Evolutionary conservation across 2,329 filamentous ascomycete genomes (phyloP).

Genomic region (Bipolaris victoriae): DNA sequence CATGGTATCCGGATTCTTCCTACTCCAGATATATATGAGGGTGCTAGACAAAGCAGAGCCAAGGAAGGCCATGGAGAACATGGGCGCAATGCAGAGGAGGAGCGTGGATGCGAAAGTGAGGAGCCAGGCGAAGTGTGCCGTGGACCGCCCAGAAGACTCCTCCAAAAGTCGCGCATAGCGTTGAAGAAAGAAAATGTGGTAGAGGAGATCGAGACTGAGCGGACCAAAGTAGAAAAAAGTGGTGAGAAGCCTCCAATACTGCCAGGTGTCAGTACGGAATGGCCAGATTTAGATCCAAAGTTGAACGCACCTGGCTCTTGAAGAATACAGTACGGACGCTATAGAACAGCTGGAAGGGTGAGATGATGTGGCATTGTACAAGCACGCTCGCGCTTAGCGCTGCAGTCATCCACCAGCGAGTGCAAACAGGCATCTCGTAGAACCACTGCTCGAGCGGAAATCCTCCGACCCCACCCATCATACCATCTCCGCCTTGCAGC

Average conservation of each 20-base stretch:
- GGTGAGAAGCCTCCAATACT: slow-evolving; percentile 97
- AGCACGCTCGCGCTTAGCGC: slow-evolving; percentile 86
- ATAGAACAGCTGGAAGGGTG: slow-evolving; percentile 95
- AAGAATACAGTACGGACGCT: slow-evolving; percentile 90
- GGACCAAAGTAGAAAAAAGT: slow-evolving; percentile 98
- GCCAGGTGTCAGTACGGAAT: slow-evolving; percentile 13
- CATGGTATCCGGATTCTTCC: slow-evolving; percentile 88
- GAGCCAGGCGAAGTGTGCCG: slow-evolving; percentile 94
- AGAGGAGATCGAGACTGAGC: slow-evolving; percentile 89
- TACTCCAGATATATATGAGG: slow-evolving; percentile 96
- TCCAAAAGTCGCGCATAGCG: slow-evolving; percentile 94
- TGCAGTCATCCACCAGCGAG: slow-evolving; percentile 94
- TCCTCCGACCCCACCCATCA: slow-evolving; percentile 62
- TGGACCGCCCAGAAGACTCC: slow-evolving; percentile 88
- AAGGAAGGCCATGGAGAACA: slow-evolving; percentile 90
- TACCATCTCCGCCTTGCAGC: slow-evolving; percentile 50
- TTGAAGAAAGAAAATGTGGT: slow-evolving; percentile 98
- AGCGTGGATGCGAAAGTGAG: slow-evolving; percentile 82
- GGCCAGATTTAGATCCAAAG: no score
- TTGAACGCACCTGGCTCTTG: slow-evolving; percentile 78
- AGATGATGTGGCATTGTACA: slow-evolving; percentile 91
- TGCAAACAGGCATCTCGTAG: slow-evolving; percentile 97
- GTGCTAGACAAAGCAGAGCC: slow-evolving; percentile 93
- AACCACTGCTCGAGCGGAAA: slow-evolving; percentile 97
- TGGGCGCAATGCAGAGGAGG: slow-evolving; percentile 80